Conservation (phyloP, 148 eudicot genomes). For the Pouteria glomerata region DNA sequence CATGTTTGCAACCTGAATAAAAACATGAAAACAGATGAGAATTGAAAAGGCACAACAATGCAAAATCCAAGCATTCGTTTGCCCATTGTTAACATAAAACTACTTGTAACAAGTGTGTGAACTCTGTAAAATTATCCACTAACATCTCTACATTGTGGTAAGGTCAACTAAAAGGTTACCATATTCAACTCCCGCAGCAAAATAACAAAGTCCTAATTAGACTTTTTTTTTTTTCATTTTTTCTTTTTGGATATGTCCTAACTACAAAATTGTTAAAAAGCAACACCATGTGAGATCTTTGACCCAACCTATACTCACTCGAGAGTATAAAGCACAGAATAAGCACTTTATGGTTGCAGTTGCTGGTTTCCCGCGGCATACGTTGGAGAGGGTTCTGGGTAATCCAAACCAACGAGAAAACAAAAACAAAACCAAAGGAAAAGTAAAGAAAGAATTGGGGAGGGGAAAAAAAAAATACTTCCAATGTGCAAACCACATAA, state of each 20-base stretch:
- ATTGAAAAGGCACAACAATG: neutral
- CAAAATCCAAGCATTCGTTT: neutral
- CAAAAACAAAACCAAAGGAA: neutral
- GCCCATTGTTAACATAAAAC: neutral
- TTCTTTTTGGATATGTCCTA: too few relatives aligned
- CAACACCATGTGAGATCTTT: neutral
- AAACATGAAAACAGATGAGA: neutral
- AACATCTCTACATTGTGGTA: neutral
- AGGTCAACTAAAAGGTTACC: neutral
- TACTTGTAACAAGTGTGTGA: neutral
- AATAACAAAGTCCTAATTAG: neutral
- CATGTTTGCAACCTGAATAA: constrained; percentile 89
- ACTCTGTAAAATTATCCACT: neutral
- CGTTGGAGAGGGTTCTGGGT: neutral
- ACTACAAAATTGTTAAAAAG: neutral
- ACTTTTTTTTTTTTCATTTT: too few relatives aligned
- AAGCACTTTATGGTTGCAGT: neutral
- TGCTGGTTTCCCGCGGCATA: neutral
- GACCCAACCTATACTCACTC: neutral
- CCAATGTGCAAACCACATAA: neutral
- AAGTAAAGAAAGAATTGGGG: neutral
- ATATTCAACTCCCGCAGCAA: neutral
- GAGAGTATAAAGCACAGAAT: neutral
- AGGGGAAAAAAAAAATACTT: neutral
- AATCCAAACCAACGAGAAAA: neutral